Evolutionary conservation across 176 grass and related monocot genomes (phyloP), one percentile per base, ranked within the genome.

Genomic region (Musa beccarii): DNA sequence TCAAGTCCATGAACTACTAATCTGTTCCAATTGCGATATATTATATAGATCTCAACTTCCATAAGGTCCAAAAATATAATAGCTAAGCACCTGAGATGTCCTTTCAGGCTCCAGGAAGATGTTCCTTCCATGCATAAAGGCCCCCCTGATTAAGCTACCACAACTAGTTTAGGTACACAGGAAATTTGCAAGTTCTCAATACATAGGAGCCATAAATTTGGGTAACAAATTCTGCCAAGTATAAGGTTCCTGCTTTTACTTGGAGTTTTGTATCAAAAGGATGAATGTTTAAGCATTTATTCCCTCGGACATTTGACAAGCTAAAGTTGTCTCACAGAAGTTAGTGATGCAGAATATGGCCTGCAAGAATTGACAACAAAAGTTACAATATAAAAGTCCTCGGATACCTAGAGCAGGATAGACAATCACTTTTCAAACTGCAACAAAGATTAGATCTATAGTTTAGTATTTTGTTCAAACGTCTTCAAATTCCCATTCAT

Each of bases 191-290:
- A 79, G 68, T 73, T 84, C 63, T 75, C 21, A 59, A 66, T 49
- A 28, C 10, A 66, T 28, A 66, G 78, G 68, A 55, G 63, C 81
- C 57, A 29, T 80, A 79, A 73, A 74, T 72, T 74, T 11, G 26
- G 79, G 76, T 76, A 75, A 83, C 92, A 92, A 88, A 85, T 71
- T 62, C 63, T 29, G 9, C 63, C 1, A 81, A 84, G 89, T 80
- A 92, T 89, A 83, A 86, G 89, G 69, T 96, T 82, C 92, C 81
- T 85, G 52, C 83, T 85, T 85, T 85, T 76, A 20, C 73, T 75
- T 49, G 69, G 53, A 85, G 34, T 24, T 61, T 68, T 69, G n/a
- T 76, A 71, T 52, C 68, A 80, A 78, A 76, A 76, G 71, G 64
- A 80, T 76, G 72, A 43, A 66, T 74, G 17, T 76, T 76, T 80